Conservation (phyloP, 2,329 filamentous ascomycete genomes). For the Monosporascus cannonballus region DNA sequence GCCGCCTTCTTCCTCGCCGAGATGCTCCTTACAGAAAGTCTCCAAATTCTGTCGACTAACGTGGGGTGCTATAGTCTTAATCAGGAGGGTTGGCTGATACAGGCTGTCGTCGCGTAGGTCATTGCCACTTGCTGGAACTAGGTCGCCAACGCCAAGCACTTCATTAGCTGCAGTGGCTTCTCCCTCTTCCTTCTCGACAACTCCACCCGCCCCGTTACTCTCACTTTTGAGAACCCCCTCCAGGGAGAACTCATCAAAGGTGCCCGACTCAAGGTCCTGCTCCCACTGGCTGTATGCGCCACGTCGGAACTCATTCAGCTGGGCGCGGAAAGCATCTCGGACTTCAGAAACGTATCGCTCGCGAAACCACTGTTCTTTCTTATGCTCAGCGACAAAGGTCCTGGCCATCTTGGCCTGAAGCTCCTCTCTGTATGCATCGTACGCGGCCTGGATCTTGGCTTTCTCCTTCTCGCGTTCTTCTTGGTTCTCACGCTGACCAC, state of each 20-base stretch:
- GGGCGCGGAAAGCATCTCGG: slow-evolving; percentile 65
- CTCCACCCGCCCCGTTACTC: slow-evolving; percentile 76
- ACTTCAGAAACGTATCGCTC: slow-evolving; percentile 88
- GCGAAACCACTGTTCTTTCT: slow-evolving; percentile 95
- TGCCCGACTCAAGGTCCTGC: slow-evolving; percentile 73
- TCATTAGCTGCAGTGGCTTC: slow-evolving; percentile 89
- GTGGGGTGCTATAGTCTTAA: slow-evolving; percentile 96
- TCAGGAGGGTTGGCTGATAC: slow-evolving; percentile 84
- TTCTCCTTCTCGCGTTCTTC: slow-evolving; percentile 77
- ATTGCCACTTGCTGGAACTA: slow-evolving; percentile 75
- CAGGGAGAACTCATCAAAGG: slow-evolving; percentile 90
- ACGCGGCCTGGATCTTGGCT: slow-evolving; percentile 66
- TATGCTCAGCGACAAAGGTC: slow-evolving; percentile 84
- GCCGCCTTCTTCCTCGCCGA: slow-evolving; percentile 84
- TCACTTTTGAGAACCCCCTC: slow-evolving; percentile 93
- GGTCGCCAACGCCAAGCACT: slow-evolving; percentile 84
- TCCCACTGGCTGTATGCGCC: slow-evolving; percentile 83
- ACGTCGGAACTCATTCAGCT: slow-evolving; percentile 74
- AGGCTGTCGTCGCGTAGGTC: slow-evolving; percentile 87
- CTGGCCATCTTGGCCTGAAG: slow-evolving; percentile 76
- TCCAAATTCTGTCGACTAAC: slow-evolving; percentile 92
- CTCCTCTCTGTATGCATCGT: slow-evolving; percentile 63
- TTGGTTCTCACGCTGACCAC: slow-evolving; percentile 54
- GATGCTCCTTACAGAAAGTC: slow-evolving; percentile 87
- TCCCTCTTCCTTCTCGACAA: slow-evolving; percentile 91